A percentile compares a stretch with the other conserved stretches of the same genome.
Evolutionary conservation across 208 protist species (phyloP).

Genomic region (Acanthamoeba divionensis): DNA sequence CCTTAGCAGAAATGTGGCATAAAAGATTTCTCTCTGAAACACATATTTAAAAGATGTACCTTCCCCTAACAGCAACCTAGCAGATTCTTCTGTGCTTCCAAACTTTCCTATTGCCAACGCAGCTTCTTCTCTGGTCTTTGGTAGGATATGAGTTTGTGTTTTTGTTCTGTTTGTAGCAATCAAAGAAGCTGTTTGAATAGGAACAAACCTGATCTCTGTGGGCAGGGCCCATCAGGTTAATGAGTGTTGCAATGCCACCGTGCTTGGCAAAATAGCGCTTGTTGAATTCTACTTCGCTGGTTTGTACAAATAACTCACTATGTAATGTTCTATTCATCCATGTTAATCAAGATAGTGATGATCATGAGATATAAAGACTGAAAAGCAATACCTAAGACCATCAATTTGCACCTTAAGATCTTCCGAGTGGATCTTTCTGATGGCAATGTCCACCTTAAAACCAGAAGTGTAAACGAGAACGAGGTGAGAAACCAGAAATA

Average conservation of each 20-base stretch:
- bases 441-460: not conserved
- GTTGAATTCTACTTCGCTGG: not conserved
- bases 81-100: not conserved
- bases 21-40: too few relatives aligned
- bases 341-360: not conserved
- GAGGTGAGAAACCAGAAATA: too few relatives aligned
- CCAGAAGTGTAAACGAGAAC: too few relatives aligned
- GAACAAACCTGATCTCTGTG: not conserved
- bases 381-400: not conserved
- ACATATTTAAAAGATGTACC: too few relatives aligned
- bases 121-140: not conserved
- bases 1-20: too few relatives aligned
- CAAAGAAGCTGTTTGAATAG: too few relatives aligned
- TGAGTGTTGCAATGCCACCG: not conserved
- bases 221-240: slow-evolving; percentile 29
- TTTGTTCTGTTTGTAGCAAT: too few relatives aligned
- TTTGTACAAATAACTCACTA: too few relatives aligned
- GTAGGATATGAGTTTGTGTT: too few relatives aligned
- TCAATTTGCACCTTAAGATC: not conserved
- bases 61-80: slow-evolving; percentile 28
- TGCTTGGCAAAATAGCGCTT: slow-evolving; percentile 45
- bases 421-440: not conserved
- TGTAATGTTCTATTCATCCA: too few relatives aligned
- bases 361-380: not conserved
- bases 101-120: slow-evolving; percentile 31